phyloP scores from a whole-genome alignment of 2,329 filamentous ascomycete species.

The Arthrocladium fulminans region DNA sequence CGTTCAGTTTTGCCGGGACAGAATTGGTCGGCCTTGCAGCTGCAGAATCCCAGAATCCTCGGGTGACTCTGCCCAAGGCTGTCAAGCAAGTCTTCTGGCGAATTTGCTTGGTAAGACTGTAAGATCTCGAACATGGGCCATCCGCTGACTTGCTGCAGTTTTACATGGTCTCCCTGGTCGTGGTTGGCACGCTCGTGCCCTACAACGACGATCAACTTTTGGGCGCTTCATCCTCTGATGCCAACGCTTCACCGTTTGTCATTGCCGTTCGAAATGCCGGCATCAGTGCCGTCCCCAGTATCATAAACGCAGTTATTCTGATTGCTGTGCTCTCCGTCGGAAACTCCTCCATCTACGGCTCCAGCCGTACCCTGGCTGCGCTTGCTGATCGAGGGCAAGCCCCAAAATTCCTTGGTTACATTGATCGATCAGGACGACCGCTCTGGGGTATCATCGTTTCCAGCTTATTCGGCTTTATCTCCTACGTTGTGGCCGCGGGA shows the following conservation, averaged over 20 bases:
- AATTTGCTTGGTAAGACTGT: constrained; percentile 51
- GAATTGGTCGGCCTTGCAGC: constrained; percentile 54
- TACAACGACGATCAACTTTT: constrained; percentile 56
- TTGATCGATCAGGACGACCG: constrained; percentile 73
- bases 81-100: constrained; percentile 92
- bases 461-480: constrained; percentile 60
- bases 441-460: constrained; percentile 63
- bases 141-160: constrained; percentile 40
- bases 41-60: constrained; percentile 50
- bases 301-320: constrained; percentile 94
- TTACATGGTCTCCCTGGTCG: constrained; percentile 71
- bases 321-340: constrained; percentile 83
- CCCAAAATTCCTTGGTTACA: constrained; percentile 66
- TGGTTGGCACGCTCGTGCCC: constrained; percentile 75
- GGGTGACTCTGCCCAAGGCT: constrained; percentile 69
- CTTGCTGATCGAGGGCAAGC: constrained; percentile 82
- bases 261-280: constrained; percentile 82
- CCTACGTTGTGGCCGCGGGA: constrained; percentile 61
- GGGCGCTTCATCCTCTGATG: constrained; percentile 50
- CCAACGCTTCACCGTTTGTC: constrained; percentile 79
- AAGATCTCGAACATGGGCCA: not conserved
- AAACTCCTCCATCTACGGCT: constrained; percentile 86
- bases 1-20: constrained; percentile 54
- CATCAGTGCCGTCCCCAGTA: constrained; percentile 68
- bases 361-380: constrained; percentile 79